Evolutionary conservation across 352 stramenopile genomes (phyloP), one percentile per base, ranked within the genome.

Genomic region (Phytopythium montanum): DNA sequence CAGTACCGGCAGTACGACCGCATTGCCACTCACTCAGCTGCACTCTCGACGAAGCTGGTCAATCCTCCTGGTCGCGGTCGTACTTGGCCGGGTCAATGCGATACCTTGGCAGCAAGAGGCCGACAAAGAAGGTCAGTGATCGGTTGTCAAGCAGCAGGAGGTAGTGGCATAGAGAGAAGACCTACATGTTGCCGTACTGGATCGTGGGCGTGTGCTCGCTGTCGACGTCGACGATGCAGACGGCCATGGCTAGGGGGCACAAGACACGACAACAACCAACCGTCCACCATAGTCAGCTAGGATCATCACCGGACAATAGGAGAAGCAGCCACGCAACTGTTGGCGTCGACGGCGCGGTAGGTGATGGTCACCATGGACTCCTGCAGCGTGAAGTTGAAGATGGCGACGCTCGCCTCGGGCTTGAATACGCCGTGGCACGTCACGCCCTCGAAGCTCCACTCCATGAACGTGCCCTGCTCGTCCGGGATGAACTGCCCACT

Each of bases 341-440:
- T 88, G 45, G 77, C 77, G 54, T 93, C 83, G 7, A 91, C 60
- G 25, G 88, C 68, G 48, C 83, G 83, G 60, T 93, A 93, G 18
- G 83, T 93, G 66, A 93, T 93, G 31, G 83, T 93, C 41, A 93
- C 83, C 79, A 93, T 89, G 59, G 83, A 90, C 48, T 88, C 80
- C 60, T 88, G 81, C 42, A 93, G 66, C 53, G 73, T 87, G 60
- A 93, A 93, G 66, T 93, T 93, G 59, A 91, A 85, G 56, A 90
- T 91, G 33, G 83, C 83, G 39, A 93, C 83, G 54, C 80, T 91
- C 19, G 83, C 68, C 59, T 88, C 79, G 16, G 79, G 81, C 56
- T 90, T 93, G 73, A 91, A 93, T 38, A 93, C 72, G 42, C 83
- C 83, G 51, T 93, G 83, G 60, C 83, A 93, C 36, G 77, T 93